Percentiles rank a stretch among this genome's conserved stretches.
phyloP scores from a whole-genome alignment of 2,329 filamentous ascomycete species.

The Penicillium sp. region DNA sequence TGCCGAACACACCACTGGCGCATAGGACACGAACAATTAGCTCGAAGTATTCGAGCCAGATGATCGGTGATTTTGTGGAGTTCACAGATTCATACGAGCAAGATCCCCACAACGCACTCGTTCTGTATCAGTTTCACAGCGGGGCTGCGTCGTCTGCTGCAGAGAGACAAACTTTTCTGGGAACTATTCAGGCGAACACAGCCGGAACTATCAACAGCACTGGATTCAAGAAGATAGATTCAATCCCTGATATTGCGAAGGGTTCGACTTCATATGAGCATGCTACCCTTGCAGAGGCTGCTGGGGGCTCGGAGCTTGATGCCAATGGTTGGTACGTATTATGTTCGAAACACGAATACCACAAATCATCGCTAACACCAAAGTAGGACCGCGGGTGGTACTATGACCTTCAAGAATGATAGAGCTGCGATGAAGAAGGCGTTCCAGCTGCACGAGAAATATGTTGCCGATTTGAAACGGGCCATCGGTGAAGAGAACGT shows the following conservation, averaged over 20 bases:
- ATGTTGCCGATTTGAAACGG: not conserved
- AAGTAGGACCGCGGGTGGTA: not conserved
- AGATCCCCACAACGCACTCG: not conserved
- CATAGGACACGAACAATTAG: not conserved
- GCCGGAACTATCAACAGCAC: not conserved
- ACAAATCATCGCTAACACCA: no score
- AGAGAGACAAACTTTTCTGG: not conserved
- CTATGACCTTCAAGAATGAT: not conserved
- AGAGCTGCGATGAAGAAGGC: not conserved
- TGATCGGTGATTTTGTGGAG: conserved; percentile 1
- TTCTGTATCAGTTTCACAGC: not conserved
- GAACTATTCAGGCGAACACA: not conserved
- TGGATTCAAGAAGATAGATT: not conserved
- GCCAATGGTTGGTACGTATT: not conserved
- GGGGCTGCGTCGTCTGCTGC: no score
- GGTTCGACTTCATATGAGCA: not conserved
- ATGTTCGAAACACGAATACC: no score
- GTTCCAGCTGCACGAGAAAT: not conserved
- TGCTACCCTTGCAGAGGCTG: not conserved
- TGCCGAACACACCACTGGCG: not conserved
- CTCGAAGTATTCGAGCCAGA: conserved; percentile 16
- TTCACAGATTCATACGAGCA: not conserved
- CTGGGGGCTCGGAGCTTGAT: not conserved
- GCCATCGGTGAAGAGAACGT: not conserved
- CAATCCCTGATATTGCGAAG: not conserved